Evolutionary conservation across 2,329 filamentous ascomycete genomes (phyloP).

Genomic region (Neonectria magnoliae): DNA sequence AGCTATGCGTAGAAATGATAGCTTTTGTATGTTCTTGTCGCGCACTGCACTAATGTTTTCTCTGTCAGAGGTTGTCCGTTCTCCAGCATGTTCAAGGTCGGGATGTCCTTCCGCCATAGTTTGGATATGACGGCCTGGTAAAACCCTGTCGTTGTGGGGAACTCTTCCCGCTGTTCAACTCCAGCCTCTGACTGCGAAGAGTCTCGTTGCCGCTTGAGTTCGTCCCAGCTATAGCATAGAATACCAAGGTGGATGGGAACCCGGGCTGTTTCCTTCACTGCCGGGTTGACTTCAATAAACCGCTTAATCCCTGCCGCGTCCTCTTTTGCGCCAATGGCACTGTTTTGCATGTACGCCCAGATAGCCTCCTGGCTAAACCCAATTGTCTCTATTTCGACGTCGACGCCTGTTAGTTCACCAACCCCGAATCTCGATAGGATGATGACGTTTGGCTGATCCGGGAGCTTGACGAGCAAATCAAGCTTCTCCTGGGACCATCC

Average conservation of each 20-base stretch:
- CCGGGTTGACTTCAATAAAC: not conserved
- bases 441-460: too few relatives aligned
- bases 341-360: not conserved
- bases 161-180: too few relatives aligned
- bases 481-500: too few relatives aligned
- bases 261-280: not conserved
- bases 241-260: not conserved
- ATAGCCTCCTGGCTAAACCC: not conserved
- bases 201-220: not conserved
- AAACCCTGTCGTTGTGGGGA: not conserved
- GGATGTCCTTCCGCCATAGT: too few relatives aligned
- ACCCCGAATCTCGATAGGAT: too few relatives aligned
- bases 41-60: not conserved
- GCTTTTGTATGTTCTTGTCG: not conserved
- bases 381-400: too few relatives aligned
- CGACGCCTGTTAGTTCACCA: too few relatives aligned
- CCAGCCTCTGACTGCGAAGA: not conserved
- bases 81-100: too few relatives aligned
- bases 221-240: not conserved
- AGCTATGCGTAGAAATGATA: not conserved
- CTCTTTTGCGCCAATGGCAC: not conserved
- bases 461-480: too few relatives aligned
- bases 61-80: not conserved
- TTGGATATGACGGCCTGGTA: not conserved
- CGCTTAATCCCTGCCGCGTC: not conserved